These are phyloP conservation scores for Blepharisma stoltei DNA, from an alignment of 73 alveolate species.

Conservation along the genomic window DNA sequence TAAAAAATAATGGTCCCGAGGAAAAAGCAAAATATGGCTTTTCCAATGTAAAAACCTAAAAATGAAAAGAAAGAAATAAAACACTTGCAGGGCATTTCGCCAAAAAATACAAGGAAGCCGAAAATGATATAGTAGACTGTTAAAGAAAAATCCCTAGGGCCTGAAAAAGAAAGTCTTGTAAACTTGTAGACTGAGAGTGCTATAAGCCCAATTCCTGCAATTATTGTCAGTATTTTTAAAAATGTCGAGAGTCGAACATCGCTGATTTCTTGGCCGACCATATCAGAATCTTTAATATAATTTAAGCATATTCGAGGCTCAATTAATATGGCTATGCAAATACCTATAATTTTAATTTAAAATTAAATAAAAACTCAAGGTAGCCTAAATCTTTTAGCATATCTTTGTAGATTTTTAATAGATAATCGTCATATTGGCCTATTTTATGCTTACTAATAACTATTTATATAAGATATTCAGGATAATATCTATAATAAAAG, in stretches of 20 bases:
- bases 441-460: no score
- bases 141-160: not conserved
- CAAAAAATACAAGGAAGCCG: not conserved
- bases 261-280: no score
- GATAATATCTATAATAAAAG: no score
- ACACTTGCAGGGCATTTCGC: conserved; percentile 13
- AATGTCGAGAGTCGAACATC: not conserved
- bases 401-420: no score
- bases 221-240: not conserved
- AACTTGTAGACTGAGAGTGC: not conserved
- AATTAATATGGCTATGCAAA: no score
- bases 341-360: no score
- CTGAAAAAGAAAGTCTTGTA: not conserved
- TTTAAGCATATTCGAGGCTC: no score
- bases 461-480: no score
- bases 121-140: conserved; percentile 1
- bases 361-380: no score
- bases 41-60: not conserved
- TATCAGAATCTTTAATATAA: no score
- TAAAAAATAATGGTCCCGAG: not conserved
- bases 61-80: conserved; percentile 5
- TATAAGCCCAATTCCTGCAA: not conserved
- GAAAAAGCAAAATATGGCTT: conserved; percentile 3
- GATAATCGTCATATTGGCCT: no score
- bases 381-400: no score